Percentiles rank a stretch among this genome's conserved stretches.
phyloP scores from a whole-genome alignment of 148 eudicot species.

The Fagopyrum esculentum region DNA sequence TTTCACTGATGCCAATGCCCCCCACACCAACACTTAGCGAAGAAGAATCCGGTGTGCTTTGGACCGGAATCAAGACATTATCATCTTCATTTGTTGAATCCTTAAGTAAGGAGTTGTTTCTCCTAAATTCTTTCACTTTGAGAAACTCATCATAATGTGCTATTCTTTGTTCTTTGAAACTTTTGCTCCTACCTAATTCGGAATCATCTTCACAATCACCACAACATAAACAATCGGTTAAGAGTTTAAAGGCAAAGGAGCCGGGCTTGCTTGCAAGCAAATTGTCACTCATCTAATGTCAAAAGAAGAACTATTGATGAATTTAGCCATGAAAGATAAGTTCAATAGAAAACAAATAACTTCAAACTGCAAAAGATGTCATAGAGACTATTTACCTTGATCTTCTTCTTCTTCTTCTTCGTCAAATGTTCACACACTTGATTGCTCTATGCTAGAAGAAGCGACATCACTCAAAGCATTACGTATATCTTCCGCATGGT shows the following conservation, averaged over 20 bases:
- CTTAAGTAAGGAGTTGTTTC: conserved; percentile 47
- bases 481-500: conserved; percentile 17
- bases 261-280: neutral
- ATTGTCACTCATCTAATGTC: neutral
- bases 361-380: neutral
- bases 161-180: conserved; percentile 76
- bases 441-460: neutral
- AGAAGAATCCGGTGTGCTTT: conserved; percentile 24
- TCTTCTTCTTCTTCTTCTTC: neutral
- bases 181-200: conserved; percentile 39
- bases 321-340: neutral
- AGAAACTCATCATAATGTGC: conserved; percentile 80
- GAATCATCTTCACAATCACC: conserved; percentile 33
- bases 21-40: conserved; percentile 34
- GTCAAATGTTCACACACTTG: neutral
- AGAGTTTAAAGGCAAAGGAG: neutral
- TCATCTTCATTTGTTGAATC: conserved; percentile 49
- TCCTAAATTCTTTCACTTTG: conserved; percentile 69
- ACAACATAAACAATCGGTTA: neutral
- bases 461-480: conserved; percentile 13
- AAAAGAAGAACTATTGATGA: neutral
- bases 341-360: neutral
- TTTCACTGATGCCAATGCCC: conserved; percentile 25
- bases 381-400: neutral
- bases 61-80: conserved; percentile 8